Percentiles rank a stretch among this genome's conserved stretches.
Conservation (phyloP, 2,329 filamentous ascomycete genomes). For the Aspergillus sp. region DNA sequence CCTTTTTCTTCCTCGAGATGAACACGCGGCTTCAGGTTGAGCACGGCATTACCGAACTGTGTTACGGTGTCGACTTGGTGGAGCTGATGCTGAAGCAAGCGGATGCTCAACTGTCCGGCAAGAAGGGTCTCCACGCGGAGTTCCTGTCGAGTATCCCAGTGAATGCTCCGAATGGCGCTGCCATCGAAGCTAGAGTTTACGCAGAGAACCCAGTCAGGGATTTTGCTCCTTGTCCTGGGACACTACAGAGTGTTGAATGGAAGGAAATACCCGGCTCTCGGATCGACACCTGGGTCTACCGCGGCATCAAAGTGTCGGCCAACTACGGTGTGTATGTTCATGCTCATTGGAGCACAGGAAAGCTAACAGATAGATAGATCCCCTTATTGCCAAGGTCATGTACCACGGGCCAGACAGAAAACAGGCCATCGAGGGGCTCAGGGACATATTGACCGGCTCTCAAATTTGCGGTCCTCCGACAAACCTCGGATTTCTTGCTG, state of each 20-base stretch:
- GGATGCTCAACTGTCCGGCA: slow-evolving; percentile 53
- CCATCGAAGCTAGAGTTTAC: slow-evolving; percentile 61
- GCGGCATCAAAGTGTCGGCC: slow-evolving; percentile 60
- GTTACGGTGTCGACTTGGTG: slow-evolving; percentile 59
- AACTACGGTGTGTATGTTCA: slow-evolving; percentile 55
- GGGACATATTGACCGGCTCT: slow-evolving; percentile 49
- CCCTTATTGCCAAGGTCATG: slow-evolving; percentile 64
- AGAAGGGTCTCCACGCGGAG: slow-evolving; percentile 48
- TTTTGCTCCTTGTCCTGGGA: slow-evolving; percentile 64
- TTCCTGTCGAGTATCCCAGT: slow-evolving; percentile 51
- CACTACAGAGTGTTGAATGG: slow-evolving; percentile 62
- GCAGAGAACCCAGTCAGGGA: slow-evolving; percentile 63
- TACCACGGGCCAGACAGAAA: slow-evolving; percentile 51
- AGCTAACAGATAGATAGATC: slow-evolving; percentile 40
- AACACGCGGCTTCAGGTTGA: slow-evolving; percentile 64
- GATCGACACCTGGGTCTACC: slow-evolving; percentile 68
- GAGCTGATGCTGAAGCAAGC: slow-evolving; percentile 62
- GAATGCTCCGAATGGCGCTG: slow-evolving; percentile 49
- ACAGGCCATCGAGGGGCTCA: slow-evolving; percentile 52
- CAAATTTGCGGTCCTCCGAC: slow-evolving; percentile 59
- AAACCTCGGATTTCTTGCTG: slow-evolving; percentile 61
- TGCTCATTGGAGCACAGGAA: slow-evolving; percentile 16
- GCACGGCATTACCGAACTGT: slow-evolving; percentile 62
- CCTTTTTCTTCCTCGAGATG: slow-evolving; percentile 73
- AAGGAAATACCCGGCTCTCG: slow-evolving; percentile 54